Conservation (phyloP, 345 rosid species). For the Draba incana region DNA sequence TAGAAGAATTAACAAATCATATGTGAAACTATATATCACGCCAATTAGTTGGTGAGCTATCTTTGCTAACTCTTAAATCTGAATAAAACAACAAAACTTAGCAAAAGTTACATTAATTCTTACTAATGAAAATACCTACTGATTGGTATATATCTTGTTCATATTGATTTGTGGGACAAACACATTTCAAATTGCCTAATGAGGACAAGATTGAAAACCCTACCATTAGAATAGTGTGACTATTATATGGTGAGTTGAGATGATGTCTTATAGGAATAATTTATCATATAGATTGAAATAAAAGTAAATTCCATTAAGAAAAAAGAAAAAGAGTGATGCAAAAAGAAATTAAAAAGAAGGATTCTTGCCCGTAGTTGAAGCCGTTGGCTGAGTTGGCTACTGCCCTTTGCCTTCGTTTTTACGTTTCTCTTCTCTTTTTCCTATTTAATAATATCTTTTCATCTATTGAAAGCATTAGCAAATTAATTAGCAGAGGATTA, state of each 20-base stretch:
- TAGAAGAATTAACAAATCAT: neutral
- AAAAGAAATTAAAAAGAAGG: slow-evolving; percentile 34
- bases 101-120: slow-evolving; percentile 9
- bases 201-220: slow-evolving; percentile 36
- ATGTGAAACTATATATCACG: neutral
- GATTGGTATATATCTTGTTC: neutral
- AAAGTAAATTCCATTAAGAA: slow-evolving; percentile 37
- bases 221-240: slow-evolving; percentile 29
- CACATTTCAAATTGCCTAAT: slow-evolving; percentile 14
- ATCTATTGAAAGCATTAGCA: neutral
- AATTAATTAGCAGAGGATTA: slow-evolving; percentile 13
- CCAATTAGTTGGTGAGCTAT: slow-evolving; percentile 38
- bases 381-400: slow-evolving; percentile 31
- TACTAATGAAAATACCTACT: neutral
- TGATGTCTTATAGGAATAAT: slow-evolving; percentile 28
- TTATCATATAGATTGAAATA: slow-evolving; percentile 4
- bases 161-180: slow-evolving; percentile 25
- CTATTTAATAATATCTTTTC: neutral
- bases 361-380: slow-evolving; percentile 45
- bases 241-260: slow-evolving; percentile 19
- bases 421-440: slow-evolving; percentile 37
- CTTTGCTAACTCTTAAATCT: neutral
- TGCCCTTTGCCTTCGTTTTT: slow-evolving; percentile 35
- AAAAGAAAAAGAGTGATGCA: slow-evolving; percentile 29
- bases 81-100: slow-evolving; percentile 24